phyloP scores from a whole-genome alignment of 192 early-diverging fungal genomes.

The Coemansia sp. region DNA sequence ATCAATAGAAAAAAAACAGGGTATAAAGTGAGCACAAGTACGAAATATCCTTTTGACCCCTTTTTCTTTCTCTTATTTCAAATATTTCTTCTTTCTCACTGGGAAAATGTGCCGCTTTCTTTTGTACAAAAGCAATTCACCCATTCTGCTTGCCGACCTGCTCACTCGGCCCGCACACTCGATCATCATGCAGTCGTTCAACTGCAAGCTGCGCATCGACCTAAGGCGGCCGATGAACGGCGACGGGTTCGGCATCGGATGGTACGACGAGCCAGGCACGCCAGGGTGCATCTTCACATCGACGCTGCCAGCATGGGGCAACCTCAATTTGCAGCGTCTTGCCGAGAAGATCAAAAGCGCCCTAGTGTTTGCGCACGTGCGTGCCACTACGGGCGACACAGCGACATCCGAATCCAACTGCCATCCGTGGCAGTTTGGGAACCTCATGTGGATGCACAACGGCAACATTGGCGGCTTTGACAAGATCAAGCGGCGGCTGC shows the following conservation, averaged over 20 bases:
- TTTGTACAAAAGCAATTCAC: slow-evolving; percentile 75
- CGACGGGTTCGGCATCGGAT: slow-evolving; percentile 79
- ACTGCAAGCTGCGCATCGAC: slow-evolving; percentile 69
- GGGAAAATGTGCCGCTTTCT: slow-evolving; percentile 68
- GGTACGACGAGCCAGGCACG: slow-evolving; percentile 65
- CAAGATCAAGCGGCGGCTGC: slow-evolving; percentile 68
- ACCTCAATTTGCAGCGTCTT: slow-evolving; percentile 69
- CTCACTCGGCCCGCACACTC: slow-evolving; percentile 74
- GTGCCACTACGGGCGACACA: slow-evolving; percentile 72
- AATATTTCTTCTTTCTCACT: background rate
- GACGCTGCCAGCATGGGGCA: slow-evolving; percentile 81
- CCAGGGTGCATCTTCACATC: slow-evolving; percentile 77
- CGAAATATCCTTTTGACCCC: too few species aligned
- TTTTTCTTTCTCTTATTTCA: background rate
- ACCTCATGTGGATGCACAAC: slow-evolving; percentile 85
- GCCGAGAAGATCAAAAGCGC: slow-evolving; percentile 74
- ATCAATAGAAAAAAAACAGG: background rate
- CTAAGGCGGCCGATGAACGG: slow-evolving; percentile 67
- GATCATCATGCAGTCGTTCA: slow-evolving; percentile 80
- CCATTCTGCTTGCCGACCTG: slow-evolving; percentile 71
- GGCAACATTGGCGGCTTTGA: slow-evolving; percentile 67
- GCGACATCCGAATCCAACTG: slow-evolving; percentile 74
- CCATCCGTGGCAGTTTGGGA: slow-evolving; percentile 64
- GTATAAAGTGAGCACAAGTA: too few species aligned
- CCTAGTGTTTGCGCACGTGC: slow-evolving; percentile 77